phyloP scores from a whole-genome alignment of 2,329 filamentous ascomycete species.

The Aspergillus glaucus region DNA sequence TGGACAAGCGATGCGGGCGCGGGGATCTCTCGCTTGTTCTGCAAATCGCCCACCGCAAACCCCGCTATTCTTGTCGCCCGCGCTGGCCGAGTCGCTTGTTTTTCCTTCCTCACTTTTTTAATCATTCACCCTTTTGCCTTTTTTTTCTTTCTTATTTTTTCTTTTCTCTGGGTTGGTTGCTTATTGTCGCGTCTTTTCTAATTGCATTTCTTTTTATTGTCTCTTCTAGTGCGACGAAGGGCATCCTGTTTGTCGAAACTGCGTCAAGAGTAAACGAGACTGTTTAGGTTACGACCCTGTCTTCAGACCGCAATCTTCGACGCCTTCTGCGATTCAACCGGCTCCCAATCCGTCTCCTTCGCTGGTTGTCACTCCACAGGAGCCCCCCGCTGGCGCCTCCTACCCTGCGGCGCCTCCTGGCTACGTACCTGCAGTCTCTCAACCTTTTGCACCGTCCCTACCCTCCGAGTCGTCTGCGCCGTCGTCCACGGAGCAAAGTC shows the following conservation, averaged over 20 bases:
- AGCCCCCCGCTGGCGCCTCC: constrained; percentile 15
- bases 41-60: constrained; percentile 10
- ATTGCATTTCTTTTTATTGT: constrained; percentile 6
- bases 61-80: constrained; percentile 16
- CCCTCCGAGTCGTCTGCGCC: constrained; percentile 32
- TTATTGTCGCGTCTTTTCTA: constrained; percentile 16
- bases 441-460: constrained; percentile 33
- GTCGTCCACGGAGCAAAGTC: constrained; percentile 30
- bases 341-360: constrained; percentile 41
- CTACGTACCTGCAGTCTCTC: constrained; percentile 33
- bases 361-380: constrained; percentile 35
- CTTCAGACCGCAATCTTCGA: constrained; percentile 63
- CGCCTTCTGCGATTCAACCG: constrained; percentile 63
- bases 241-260: constrained; percentile 77
- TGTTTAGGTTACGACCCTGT: constrained; percentile 63
- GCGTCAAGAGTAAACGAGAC: constrained; percentile 61
- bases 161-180: constrained; percentile 7
- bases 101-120: constrained; percentile 17
- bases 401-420: constrained; percentile 35
- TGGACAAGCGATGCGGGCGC: constrained; percentile 2
- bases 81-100: constrained; percentile 8
- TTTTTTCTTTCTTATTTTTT: constrained; percentile 8
- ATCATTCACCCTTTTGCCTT: constrained; percentile 2
- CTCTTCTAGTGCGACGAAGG: constrained; percentile 79
- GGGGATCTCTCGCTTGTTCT: constrained; percentile 15